Conservation (phyloP, 2,329 filamentous ascomycete species). For the Beauveria sp. region DNA sequence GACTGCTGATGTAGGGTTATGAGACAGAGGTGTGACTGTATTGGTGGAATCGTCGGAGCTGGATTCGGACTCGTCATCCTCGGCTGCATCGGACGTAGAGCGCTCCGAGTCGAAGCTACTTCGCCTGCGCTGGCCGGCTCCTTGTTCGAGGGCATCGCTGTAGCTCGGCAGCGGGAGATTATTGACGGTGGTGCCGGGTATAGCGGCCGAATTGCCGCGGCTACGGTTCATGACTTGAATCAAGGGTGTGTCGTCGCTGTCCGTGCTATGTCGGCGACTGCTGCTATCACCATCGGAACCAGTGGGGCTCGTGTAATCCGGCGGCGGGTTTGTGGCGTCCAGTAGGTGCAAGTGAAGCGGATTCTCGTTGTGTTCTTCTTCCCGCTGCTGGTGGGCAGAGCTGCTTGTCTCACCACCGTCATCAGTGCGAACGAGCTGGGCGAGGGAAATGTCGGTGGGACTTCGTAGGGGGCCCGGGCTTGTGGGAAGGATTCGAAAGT, state of each 20-base stretch:
- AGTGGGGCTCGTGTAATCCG: conserved; percentile 62
- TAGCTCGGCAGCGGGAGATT: conserved; percentile 74
- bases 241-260: conserved; percentile 49
- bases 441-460: conserved; percentile 91
- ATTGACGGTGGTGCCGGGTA: conserved; percentile 15
- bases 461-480: conserved; percentile 80
- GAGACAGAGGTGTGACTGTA: conserved; percentile 5
- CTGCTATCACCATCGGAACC: conserved; percentile 40
- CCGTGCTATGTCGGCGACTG: conserved; percentile 49
- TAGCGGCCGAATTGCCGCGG: conserved; percentile 40
- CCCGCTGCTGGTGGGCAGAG: conserved; percentile 22
- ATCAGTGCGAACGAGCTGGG: conserved; percentile 68
- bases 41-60: conserved; percentile 9
- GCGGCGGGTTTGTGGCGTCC: conserved; percentile 56
- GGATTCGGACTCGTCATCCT: not conserved
- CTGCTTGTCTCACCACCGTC: conserved; percentile 64
- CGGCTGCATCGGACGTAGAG: not conserved
- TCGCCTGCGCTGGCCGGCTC: conserved; percentile 20
- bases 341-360: conserved; percentile 37
- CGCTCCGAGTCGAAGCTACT: conserved; percentile 6
- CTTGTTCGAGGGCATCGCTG: conserved; percentile 61
- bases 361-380: conserved; percentile 25
- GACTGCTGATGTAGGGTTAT: not conserved
- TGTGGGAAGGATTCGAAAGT: conserved; percentile 68
- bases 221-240: conserved; percentile 44